phyloP scores from a whole-genome alignment of 495 filamentous ascomycete genomes.

The Daldinia loculata region DNA sequence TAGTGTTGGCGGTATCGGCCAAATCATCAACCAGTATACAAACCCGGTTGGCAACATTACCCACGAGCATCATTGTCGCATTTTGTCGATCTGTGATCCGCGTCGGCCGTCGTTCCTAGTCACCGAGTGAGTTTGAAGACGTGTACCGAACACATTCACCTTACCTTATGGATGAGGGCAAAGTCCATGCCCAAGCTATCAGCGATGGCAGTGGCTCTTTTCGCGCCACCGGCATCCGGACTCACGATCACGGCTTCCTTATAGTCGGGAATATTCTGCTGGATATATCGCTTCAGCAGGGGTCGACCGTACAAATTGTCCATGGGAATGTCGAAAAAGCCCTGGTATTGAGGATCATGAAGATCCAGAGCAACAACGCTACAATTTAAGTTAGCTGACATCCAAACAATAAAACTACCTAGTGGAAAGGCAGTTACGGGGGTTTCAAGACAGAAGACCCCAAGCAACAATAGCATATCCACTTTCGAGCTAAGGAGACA shows the following conservation, averaged over 20 bases:
- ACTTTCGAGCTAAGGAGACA: conserved; percentile 24
- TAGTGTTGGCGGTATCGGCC: conserved; percentile 94
- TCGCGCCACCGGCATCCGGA: conserved; percentile 95
- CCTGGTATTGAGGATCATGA: conserved; percentile 98
- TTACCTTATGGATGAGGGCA: conserved; percentile 97
- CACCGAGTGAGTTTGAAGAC: conserved; percentile 51
- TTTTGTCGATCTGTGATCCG: conserved; percentile 93
- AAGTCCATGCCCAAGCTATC: conserved; percentile 92
- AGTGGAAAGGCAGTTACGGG: conserved; percentile 2
- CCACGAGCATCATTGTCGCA: conserved; percentile 98
- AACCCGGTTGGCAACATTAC: conserved; percentile 80
- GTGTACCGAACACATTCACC: conserved; percentile 43
- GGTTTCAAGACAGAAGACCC: not conserved
- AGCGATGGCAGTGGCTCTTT: conserved; percentile 95
- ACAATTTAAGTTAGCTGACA: conserved; percentile 42
- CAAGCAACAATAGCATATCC: conserved; percentile 7
- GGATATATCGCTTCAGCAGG: conserved; percentile 88
- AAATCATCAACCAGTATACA: conserved; percentile 94
- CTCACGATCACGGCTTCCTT: conserved; percentile 92
- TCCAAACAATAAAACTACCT: conserved; percentile 5
- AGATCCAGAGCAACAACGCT: conserved; percentile 92
- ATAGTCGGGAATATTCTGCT: conserved; percentile 84
- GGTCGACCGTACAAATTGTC: conserved; percentile 94
- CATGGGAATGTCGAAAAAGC: conserved; percentile 98
- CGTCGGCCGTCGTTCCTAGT: conserved; percentile 93